Conservation (phyloP, 2,329 filamentous ascomycete genomes). For the Alternaria infectoria region DNA sequence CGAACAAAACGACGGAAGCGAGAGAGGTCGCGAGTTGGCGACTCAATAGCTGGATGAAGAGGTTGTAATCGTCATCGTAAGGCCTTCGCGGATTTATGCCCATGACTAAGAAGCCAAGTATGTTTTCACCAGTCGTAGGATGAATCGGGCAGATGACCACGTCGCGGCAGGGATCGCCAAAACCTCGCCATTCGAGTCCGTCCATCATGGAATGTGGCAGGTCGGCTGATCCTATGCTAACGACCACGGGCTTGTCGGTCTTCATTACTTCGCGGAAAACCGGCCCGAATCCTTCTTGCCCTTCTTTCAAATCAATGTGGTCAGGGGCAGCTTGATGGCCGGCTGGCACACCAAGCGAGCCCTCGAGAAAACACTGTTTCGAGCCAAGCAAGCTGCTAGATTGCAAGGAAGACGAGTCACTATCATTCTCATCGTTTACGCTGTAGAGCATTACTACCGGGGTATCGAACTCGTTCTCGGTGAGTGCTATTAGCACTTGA, state of each 20-base stretch:
- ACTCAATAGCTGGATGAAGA: conserved; percentile 77
- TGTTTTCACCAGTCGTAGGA: conserved; percentile 74
- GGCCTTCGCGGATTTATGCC: conserved; percentile 79
- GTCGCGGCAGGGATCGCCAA: conserved; percentile 71
- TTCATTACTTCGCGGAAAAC: conserved; percentile 79
- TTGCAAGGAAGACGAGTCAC: conserved; percentile 73
- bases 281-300: conserved; percentile 75
- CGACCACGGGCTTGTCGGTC: conserved; percentile 68
- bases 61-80: conserved; percentile 79
- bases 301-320: conserved; percentile 71
- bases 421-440: conserved; percentile 72
- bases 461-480: conserved; percentile 76
- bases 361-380: conserved; percentile 73
- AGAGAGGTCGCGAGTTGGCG: conserved; percentile 80
- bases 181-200: conserved; percentile 72
- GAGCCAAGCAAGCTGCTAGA: conserved; percentile 68
- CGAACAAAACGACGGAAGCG: conserved; percentile 81
- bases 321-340: conserved; percentile 67
- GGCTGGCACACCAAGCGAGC: conserved; percentile 70
- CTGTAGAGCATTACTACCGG: conserved; percentile 82
- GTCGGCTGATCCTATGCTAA: conserved; percentile 71
- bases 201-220: conserved; percentile 69
- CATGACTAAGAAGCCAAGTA: conserved; percentile 79
- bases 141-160: conserved; percentile 81
- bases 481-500: conserved; percentile 70